phyloP scores from a whole-genome alignment of 306 rosid genomes.

The Malus domestica region ASM211411v1 NC_041801.1:12531501-12532000 shows the following conservation, averaged over 20 bases:
- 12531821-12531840: not conserved
- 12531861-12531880: conserved; percentile 21
- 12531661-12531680: not conserved
- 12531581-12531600: not conserved
- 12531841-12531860: conserved; percentile 28
- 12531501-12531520: not conserved
- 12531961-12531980: conserved; percentile 20
- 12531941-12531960: not conserved
- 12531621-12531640: not conserved
- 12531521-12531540: not conserved
- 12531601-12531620: conserved; percentile 1
- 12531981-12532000: conserved; percentile 35
- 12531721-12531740: conserved; percentile 14
- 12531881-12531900: conserved; percentile 60
- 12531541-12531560: conserved; percentile 3
- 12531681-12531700: not conserved
- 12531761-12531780: not conserved
- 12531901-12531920: conserved; percentile 47
- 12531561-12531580: conserved; percentile 9
- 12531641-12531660: not conserved
- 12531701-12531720: conserved; percentile 13
- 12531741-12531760: not conserved
- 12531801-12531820: not conserved
- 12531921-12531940: not conserved
- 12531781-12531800: not conserved